Conservation (phyloP, 208 protist species). For the Trypanosoma theileri region DNA sequence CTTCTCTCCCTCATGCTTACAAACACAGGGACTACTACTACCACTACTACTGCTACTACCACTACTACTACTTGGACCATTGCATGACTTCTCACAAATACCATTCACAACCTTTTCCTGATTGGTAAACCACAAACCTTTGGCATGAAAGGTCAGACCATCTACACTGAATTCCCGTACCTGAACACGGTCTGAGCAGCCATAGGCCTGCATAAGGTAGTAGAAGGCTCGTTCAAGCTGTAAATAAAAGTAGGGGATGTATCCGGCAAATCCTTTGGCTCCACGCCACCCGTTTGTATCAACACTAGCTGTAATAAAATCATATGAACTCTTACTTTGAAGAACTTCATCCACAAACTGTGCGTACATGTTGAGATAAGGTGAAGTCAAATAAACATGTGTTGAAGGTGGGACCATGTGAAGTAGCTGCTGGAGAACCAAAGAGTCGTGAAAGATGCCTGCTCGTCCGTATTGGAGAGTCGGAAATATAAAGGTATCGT, state of each 20-base stretch:
- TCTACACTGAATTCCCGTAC: slow-evolving; percentile 65
- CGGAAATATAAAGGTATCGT: slow-evolving; percentile 77
- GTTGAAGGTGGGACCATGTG: slow-evolving; percentile 32
- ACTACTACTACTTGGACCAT: not conserved
- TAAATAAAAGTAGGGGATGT: slow-evolving; percentile 83
- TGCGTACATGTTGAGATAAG: slow-evolving; percentile 84
- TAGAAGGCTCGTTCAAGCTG: slow-evolving; percentile 81
- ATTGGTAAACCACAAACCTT: slow-evolving; percentile 73
- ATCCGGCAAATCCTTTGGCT: slow-evolving; percentile 58
- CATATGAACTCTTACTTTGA: slow-evolving; percentile 23
- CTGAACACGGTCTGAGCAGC: slow-evolving; percentile 49
- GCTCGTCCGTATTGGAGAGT: slow-evolving; percentile 72
- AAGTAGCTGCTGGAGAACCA: slow-evolving; percentile 53
- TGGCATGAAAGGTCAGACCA: slow-evolving; percentile 83
- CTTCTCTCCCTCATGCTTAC: not conserved
- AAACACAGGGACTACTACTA: slow-evolving; percentile 4
- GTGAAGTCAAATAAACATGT: slow-evolving; percentile 71
- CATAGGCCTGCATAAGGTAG: slow-evolving; percentile 58
- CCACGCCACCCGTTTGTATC: slow-evolving; percentile 77
- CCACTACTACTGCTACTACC: not conserved
- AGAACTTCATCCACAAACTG: slow-evolving; percentile 61
- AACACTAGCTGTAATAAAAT: slow-evolving; percentile 76
- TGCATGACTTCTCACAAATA: no score
- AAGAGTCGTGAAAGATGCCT: slow-evolving; percentile 66
- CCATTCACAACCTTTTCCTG: slow-evolving; percentile 2